Evolutionary conservation across 768 basidiomycete genomes (phyloP).

Genomic region (Suillus occidentalis): DNA sequence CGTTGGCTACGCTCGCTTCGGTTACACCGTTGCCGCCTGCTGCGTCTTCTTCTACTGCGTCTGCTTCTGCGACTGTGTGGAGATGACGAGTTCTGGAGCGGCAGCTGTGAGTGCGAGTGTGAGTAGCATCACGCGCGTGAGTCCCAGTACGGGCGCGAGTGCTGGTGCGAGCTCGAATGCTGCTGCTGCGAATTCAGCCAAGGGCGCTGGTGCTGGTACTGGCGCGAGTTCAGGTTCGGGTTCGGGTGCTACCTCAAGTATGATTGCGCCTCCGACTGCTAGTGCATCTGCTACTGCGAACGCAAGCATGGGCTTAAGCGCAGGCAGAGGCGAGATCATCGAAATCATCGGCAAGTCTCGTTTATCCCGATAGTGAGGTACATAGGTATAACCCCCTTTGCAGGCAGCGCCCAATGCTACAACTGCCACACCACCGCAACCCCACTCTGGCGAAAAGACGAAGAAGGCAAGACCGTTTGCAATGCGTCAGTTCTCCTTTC

Average conservation of each 20-base stretch:
- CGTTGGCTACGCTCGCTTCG: not conserved
- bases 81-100: not conserved
- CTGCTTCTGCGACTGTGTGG: not conserved
- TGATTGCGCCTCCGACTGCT: not conserved
- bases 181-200: conserved; percentile 15
- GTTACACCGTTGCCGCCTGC: not conserved
- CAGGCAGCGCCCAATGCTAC: conserved; percentile 73
- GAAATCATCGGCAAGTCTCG: conserved; percentile 64
- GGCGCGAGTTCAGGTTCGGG: too few species aligned
- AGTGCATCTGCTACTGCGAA: not conserved
- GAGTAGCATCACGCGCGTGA: too few species aligned
- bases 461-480: conserved; percentile 89
- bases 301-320: conserved; percentile 29
- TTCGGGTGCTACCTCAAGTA: conserved; percentile 22
- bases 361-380: too few species aligned
- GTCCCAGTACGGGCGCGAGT: conserved; percentile 27
- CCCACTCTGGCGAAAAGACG: conserved; percentile 88
- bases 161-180: conserved; percentile 15
- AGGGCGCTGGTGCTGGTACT: conserved; percentile 23
- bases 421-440: conserved; percentile 90
- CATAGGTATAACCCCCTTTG: not conserved
- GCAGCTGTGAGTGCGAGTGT: conserved; percentile 10
- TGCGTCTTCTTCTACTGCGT: not conserved
- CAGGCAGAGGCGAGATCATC: conserved; percentile 52
- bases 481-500: conserved; percentile 64